A percentile compares a stretch with the other conserved stretches of the same genome.
These are phyloP conservation scores for Trichosporon asahii DNA, from an alignment of 1,284 basidiomycete species.

Conservation along the genomic window DNA sequence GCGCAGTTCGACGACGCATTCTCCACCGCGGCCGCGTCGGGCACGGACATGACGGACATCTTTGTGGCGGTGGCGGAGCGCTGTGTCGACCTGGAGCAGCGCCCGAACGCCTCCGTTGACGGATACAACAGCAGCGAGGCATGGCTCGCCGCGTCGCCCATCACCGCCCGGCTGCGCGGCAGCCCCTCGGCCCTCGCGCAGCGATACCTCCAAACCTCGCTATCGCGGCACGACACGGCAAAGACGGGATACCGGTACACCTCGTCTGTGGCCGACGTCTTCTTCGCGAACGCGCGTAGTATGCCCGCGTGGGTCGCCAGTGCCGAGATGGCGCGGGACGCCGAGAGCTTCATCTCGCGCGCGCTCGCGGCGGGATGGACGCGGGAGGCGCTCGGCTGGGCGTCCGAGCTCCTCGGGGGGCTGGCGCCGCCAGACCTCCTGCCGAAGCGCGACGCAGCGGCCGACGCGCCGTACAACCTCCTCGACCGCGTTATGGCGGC, in stretches of 20 bases:
- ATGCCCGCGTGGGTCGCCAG: slow-evolving; percentile 79
- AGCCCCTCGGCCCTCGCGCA: slow-evolving; percentile 75
- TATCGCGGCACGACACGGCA: slow-evolving; percentile 71
- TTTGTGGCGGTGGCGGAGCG: slow-evolving; percentile 74
- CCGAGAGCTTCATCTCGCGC: slow-evolving; percentile 36
- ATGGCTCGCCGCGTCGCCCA: slow-evolving; percentile 75
- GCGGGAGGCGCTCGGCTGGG: slow-evolving; percentile 71
- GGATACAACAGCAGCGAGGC: slow-evolving; percentile 52
- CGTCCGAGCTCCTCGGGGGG: slow-evolving; percentile 65
- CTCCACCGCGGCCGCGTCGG: slow-evolving; percentile 67
- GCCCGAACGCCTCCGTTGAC: slow-evolving; percentile 36
- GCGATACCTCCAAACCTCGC: slow-evolving; percentile 76
- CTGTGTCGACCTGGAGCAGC: slow-evolving; percentile 68
- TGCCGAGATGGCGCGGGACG: slow-evolving; percentile 46
- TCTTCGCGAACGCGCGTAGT: slow-evolving; percentile 58
- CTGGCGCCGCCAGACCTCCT: slow-evolving; percentile 60
- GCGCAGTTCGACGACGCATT: slow-evolving; percentile 79
- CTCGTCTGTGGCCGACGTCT: slow-evolving; percentile 70
- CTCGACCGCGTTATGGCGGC: slow-evolving; percentile 79
- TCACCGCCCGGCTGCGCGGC: slow-evolving; percentile 75
- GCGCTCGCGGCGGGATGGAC: slow-evolving; percentile 69
- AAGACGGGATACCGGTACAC: slow-evolving; percentile 71
- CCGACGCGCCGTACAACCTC: slow-evolving; percentile 76
- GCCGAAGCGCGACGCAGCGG: slow-evolving; percentile 60
- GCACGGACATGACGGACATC: slow-evolving; percentile 80